Evolutionary conservation across 148 eudicot species (phyloP).

Genomic region (Vaccinium vitisidaea): DNA sequence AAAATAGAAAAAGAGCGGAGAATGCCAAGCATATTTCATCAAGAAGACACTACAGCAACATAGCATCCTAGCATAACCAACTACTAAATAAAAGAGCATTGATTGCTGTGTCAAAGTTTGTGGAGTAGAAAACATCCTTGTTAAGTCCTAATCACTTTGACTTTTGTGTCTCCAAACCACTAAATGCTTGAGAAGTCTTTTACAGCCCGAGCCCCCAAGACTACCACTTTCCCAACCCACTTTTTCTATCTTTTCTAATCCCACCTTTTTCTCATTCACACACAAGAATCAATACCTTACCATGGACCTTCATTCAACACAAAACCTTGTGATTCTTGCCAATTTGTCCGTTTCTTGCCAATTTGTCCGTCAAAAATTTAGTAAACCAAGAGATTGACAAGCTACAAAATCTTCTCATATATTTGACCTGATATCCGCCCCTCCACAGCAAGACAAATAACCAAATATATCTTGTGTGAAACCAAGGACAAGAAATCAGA

Average conservation of each 20-base stretch:
- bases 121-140: not conserved
- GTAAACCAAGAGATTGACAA: not conserved
- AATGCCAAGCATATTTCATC: not conserved
- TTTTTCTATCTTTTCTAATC: not conserved
- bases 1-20: not conserved
- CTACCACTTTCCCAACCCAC: not conserved
- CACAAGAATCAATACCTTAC: not conserved
- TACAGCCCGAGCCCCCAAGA: not conserved
- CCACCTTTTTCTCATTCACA: not conserved
- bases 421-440: not conserved
- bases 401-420: not conserved
- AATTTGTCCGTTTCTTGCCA: not conserved
- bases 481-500: not conserved
- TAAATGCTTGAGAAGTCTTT: not conserved
- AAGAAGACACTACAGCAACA: not conserved
- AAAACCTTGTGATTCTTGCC: not conserved
- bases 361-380: not conserved
- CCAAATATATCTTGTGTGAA: not conserved
- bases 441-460: not conserved
- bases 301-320: not conserved
- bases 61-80: not conserved
- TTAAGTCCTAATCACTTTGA: not conserved
- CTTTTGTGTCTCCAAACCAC: not conserved
- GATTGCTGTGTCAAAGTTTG: not conserved
- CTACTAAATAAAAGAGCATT: not conserved